phyloP scores from a whole-genome alignment of 1,284 basidiomycete genomes.

The Mycena sp. region DNA sequence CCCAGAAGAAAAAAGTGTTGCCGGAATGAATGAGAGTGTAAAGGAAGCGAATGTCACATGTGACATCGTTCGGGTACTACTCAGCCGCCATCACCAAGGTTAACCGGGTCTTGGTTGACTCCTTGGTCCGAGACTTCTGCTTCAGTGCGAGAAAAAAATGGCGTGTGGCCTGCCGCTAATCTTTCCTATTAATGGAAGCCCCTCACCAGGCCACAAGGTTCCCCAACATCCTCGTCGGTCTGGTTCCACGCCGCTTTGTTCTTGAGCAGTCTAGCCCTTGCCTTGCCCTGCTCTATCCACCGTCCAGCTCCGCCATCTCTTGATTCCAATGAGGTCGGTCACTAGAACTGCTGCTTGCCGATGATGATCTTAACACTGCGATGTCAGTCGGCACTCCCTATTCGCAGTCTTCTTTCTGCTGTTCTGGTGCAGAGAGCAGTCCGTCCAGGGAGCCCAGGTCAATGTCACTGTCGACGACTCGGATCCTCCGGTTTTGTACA shows the following conservation, averaged over 20 bases:
- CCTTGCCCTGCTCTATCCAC: background rate
- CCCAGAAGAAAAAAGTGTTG: no score
- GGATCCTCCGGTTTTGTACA: conserved; percentile 52
- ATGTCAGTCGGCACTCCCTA: conserved; percentile 1
- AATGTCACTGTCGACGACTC: conserved; percentile 59
- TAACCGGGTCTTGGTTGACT: no score
- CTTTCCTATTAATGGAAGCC: no score
- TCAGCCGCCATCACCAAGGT: no score
- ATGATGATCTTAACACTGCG: background rate
- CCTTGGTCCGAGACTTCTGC: no score
- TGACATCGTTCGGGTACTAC: no score
- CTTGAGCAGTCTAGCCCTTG: background rate
- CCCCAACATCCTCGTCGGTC: background rate
- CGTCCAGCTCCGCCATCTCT: background rate
- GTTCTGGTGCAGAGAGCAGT: conserved; percentile 2
- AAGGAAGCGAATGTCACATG: no score
- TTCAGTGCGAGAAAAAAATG: no score
- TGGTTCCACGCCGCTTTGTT: no score
- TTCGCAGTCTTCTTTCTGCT: conserved; percentile 5
- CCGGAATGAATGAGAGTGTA: no score
- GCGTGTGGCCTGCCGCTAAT: no score
- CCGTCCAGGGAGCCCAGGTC: conserved; percentile 30
- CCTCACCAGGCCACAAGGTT: background rate
- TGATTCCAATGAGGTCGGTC: conserved; percentile 10
- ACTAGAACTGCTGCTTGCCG: background rate